A percentile compares a stretch with the other conserved stretches of the same genome.
Conservation (phyloP, 2,329 filamentous ascomycete genomes). For the Botryotinia calthae region DNA sequence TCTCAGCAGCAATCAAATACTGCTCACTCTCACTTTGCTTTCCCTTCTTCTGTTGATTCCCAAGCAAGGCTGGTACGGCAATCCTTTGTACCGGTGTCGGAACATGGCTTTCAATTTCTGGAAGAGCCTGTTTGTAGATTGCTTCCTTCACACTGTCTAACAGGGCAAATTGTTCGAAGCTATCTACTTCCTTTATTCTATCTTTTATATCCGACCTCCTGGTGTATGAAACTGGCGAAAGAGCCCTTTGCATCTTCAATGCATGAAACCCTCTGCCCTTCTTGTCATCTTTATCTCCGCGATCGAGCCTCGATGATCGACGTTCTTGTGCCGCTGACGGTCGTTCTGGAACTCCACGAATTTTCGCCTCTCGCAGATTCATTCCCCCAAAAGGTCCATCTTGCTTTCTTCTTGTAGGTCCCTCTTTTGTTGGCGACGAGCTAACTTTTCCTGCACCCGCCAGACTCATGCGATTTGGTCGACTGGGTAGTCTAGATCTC, state of each 20-base stretch:
- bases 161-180: slow-evolving; percentile 78
- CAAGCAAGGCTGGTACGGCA: slow-evolving; percentile 78
- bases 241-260: slow-evolving; percentile 85
- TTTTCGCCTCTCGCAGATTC: slow-evolving; percentile 52
- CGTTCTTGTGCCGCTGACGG: slow-evolving; percentile 32
- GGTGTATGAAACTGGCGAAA: slow-evolving; percentile 75
- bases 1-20: slow-evolving; percentile 91
- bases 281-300: slow-evolving; percentile 33
- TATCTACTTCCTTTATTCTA: slow-evolving; percentile 64
- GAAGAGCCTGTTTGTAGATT: slow-evolving; percentile 69
- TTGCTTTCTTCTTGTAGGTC: slow-evolving; percentile 42
- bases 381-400: slow-evolving; percentile 58
- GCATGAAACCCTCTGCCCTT: slow-evolving; percentile 60
- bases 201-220: slow-evolving; percentile 53
- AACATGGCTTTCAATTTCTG: slow-evolving; percentile 68
- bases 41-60: slow-evolving; percentile 44
- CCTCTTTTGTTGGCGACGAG: slow-evolving; percentile 19
- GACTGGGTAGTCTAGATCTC: slow-evolving; percentile 20
- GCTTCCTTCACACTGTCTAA: slow-evolving; percentile 69
- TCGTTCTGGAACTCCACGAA: slow-evolving; percentile 43
- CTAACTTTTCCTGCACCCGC: slow-evolving; percentile 30
- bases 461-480: slow-evolving; percentile 34
- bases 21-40: slow-evolving; percentile 42
- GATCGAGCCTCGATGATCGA: slow-evolving; percentile 21
- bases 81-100: slow-evolving; percentile 89